Evolutionary conservation across 208 protist species (phyloP).

Genomic region (Jaenimonas drosophilae): DNA sequence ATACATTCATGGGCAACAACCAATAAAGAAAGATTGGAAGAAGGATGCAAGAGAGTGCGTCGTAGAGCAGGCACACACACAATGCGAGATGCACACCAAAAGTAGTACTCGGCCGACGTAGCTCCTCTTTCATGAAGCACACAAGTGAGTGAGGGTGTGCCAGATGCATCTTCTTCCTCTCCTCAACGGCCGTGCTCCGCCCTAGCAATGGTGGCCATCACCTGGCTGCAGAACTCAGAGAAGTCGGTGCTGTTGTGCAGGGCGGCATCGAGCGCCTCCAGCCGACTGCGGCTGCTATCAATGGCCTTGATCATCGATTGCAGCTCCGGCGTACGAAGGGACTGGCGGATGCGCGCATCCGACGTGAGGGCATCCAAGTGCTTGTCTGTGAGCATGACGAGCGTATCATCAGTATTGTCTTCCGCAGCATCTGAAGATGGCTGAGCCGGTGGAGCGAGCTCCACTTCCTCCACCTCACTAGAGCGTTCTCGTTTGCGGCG

Average conservation of each 20-base stretch:
- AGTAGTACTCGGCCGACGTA: too few relatives aligned
- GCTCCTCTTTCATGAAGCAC: too few relatives aligned
- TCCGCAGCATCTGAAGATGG: too few relatives aligned
- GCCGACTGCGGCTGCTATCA: slow-evolving; percentile 43
- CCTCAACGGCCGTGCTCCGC: too few relatives aligned
- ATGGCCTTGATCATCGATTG: slow-evolving; percentile 57
- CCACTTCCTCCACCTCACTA: not conserved
- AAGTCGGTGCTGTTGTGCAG: slow-evolving; percentile 73
- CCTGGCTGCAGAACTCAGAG: slow-evolving; percentile 41
- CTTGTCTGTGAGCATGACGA: slow-evolving; percentile 44
- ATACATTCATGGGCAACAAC: too few relatives aligned
- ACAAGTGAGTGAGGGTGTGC: too few relatives aligned
- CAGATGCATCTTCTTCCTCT: too few relatives aligned
- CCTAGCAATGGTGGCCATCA: slow-evolving; percentile 46
- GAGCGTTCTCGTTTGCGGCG: not conserved
- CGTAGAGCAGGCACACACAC: too few relatives aligned
- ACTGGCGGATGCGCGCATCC: slow-evolving; percentile 22
- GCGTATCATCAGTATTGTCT: slow-evolving; percentile 3
- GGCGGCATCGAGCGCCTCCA: slow-evolving; percentile 76
- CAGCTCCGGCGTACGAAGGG: slow-evolving; percentile 38
- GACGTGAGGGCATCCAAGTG: slow-evolving; percentile 55
- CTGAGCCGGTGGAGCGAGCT: too few relatives aligned
- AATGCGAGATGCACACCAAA: too few relatives aligned
- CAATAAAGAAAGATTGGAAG: too few relatives aligned
- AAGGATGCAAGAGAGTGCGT: too few relatives aligned